phyloP scores from a whole-genome alignment of 495 filamentous ascomycete genomes.

The Extremus antarcticus region DNA sequence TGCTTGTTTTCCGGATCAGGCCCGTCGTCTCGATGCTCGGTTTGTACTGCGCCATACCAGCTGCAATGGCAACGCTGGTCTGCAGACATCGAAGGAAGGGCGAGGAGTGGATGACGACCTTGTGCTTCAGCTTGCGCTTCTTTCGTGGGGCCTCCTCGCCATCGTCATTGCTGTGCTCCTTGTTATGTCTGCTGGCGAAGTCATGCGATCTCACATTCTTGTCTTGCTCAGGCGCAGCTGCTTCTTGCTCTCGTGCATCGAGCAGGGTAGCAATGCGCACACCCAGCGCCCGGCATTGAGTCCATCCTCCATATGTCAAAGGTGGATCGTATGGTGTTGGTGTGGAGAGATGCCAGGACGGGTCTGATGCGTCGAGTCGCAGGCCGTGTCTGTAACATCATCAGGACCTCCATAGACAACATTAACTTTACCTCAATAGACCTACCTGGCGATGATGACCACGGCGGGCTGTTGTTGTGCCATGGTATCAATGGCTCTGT shows the following conservation, averaged over 20 bases:
- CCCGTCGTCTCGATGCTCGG: constrained; percentile 18
- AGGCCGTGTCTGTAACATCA: constrained; percentile 62
- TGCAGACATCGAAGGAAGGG: constrained; percentile 90
- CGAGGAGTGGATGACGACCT: constrained; percentile 78
- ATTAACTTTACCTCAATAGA: background rate
- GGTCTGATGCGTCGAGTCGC: constrained; percentile 84
- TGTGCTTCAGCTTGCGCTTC: constrained; percentile 50
- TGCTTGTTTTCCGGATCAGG: background rate
- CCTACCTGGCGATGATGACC: constrained; percentile 73
- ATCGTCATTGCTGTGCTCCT: background rate
- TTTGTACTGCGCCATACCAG: constrained; percentile 66
- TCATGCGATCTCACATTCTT: constrained; percentile 16
- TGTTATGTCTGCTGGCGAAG: constrained; percentile 2
- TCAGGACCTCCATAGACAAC: background rate
- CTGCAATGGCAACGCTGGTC: constrained; percentile 79
- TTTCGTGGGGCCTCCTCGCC: constrained; percentile 9
- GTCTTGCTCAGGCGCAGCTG: background rate
- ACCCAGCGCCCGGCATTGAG: constrained; percentile 69
- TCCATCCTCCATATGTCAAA: constrained; percentile 89
- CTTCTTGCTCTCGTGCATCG: constrained; percentile 33
- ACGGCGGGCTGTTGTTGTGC: constrained; percentile 50
- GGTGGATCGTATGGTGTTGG: constrained; percentile 93
- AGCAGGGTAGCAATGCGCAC: constrained; percentile 68
- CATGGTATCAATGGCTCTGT: constrained; percentile 30
- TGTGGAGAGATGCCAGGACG: constrained; percentile 90